Evolutionary conservation across 2,329 filamentous ascomycete species (phyloP).

Genomic region (Zymoseptoria passerinii): DNA sequence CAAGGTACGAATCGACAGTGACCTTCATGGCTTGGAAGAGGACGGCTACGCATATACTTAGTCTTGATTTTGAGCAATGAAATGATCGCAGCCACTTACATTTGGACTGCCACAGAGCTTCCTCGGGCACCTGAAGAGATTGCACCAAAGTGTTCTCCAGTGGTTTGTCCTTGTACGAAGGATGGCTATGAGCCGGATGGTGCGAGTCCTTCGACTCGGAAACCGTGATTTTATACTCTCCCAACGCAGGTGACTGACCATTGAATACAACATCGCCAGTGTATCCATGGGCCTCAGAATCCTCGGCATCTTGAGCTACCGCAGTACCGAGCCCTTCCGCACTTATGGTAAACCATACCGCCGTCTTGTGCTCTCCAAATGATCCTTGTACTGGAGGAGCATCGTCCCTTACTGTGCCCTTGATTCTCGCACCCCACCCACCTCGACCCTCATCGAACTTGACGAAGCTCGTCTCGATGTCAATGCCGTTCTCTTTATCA

Average conservation of each 20-base stretch:
- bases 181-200: slow-evolving; percentile 51
- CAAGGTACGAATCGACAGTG: slow-evolving; percentile 52
- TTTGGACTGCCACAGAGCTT: slow-evolving; percentile 78
- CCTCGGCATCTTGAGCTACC: slow-evolving; percentile 49
- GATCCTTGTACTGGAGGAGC: slow-evolving; percentile 35
- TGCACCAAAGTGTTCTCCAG: slow-evolving; percentile 68
- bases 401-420: slow-evolving; percentile 66
- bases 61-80: slow-evolving; percentile 15
- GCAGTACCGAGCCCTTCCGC: slow-evolving; percentile 69
- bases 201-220: slow-evolving; percentile 61
- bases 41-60: slow-evolving; percentile 42
- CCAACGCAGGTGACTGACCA: slow-evolving; percentile 63
- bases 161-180: slow-evolving; percentile 59
- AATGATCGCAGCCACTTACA: slow-evolving; percentile 39
- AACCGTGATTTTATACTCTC: slow-evolving; percentile 69
- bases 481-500: slow-evolving; percentile 77
- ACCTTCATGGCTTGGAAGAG: slow-evolving; percentile 56
- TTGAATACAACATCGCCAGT: slow-evolving; percentile 58
- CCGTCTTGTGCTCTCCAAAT: slow-evolving; percentile 55
- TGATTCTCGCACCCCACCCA: slow-evolving; percentile 84
- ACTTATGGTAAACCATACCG: slow-evolving; percentile 72
- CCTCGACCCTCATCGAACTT: slow-evolving; percentile 72
- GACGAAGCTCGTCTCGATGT: slow-evolving; percentile 87
- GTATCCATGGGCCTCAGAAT: slow-evolving; percentile 48
- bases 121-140: slow-evolving; percentile 57